phyloP scores from a whole-genome alignment of 2,329 filamentous ascomycete genomes.

The Zasmidium cellare region DNA sequence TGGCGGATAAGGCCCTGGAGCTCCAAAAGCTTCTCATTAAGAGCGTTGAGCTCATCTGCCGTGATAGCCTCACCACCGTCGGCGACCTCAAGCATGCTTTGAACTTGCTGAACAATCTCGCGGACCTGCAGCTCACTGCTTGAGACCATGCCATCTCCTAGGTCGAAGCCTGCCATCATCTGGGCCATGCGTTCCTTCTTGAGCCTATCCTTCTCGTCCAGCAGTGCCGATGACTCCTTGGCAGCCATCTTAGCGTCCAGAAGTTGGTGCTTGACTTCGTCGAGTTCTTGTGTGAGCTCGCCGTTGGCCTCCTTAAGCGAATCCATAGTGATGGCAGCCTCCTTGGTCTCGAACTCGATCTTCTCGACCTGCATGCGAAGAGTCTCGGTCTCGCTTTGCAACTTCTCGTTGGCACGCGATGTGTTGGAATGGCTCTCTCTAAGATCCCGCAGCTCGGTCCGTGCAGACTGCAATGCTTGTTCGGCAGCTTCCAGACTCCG shows the following conservation, averaged over 20 bases:
- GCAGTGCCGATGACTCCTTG: constrained; percentile 83
- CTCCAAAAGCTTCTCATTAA: constrained; percentile 78
- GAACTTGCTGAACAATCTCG: constrained; percentile 79
- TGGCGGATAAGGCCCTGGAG: constrained; percentile 91
- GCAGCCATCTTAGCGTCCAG: constrained; percentile 95
- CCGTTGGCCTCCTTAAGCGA: constrained; percentile 92
- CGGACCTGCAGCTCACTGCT: constrained; percentile 86
- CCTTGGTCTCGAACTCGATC: constrained; percentile 92
- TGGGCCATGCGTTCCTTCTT: constrained; percentile 99
- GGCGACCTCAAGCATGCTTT: constrained; percentile 74
- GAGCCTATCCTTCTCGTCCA: constrained; percentile 97
- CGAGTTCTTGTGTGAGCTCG: constrained; percentile 86
- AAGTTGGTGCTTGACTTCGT: constrained; percentile 94
- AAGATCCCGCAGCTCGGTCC: constrained; percentile 80
- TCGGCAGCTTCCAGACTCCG: constrained; percentile 76
- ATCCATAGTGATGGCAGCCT: constrained; percentile 97
- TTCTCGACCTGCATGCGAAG: constrained; percentile 97
- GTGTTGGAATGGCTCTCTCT: constrained; percentile 83
- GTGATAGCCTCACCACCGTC: constrained; percentile 75
- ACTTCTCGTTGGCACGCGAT: constrained; percentile 85
- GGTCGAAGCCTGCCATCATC: constrained; percentile 99
- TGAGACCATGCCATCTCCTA: constrained; percentile 89
- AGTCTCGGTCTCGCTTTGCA: constrained; percentile 84
- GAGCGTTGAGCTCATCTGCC: constrained; percentile 74
- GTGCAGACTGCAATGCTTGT: constrained; percentile 75